Conservation (phyloP, 2,329 filamentous ascomycete genomes). For the Hyphodiscus sp. region DNA sequence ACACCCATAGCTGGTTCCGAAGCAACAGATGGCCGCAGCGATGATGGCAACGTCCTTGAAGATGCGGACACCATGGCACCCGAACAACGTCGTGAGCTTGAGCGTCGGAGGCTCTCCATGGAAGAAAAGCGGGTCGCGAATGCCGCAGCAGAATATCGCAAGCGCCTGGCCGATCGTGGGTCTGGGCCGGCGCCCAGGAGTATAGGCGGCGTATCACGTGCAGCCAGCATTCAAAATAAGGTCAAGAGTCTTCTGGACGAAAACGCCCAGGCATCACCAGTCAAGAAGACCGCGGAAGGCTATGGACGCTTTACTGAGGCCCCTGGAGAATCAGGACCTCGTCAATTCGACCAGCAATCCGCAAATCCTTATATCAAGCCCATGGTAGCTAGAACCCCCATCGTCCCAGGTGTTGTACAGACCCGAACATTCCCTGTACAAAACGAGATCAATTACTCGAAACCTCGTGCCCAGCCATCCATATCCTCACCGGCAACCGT, state of each 20-base stretch:
- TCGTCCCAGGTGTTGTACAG: slow-evolving; percentile 25
- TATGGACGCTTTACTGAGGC: slow-evolving; percentile 78
- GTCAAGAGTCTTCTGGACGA: slow-evolving; percentile 82
- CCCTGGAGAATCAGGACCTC: slow-evolving; percentile 9
- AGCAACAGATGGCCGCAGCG: slow-evolving; percentile 59
- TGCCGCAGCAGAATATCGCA: slow-evolving; percentile 82
- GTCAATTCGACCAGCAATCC: slow-evolving; percentile 13
- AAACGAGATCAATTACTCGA: slow-evolving; percentile 20
- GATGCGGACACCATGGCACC: slow-evolving; percentile 70
- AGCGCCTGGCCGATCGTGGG: slow-evolving; percentile 61
- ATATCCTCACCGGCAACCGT: slow-evolving; percentile 19
- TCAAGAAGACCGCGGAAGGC: slow-evolving; percentile 71
- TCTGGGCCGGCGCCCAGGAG: slow-evolving; percentile 44
- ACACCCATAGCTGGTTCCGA: slow-evolving; percentile 74
- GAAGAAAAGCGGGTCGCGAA: slow-evolving; percentile 87
- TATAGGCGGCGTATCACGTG: slow-evolving; percentile 55
- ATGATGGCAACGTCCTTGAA: slow-evolving; percentile 58
- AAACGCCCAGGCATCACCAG: slow-evolving; percentile 53
- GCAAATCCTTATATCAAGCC: slow-evolving; percentile 25
- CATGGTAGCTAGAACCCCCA: slow-evolving; percentile 40
- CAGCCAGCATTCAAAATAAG: slow-evolving; percentile 84
- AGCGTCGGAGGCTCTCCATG: slow-evolving; percentile 71
- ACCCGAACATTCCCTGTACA: slow-evolving; percentile 17
- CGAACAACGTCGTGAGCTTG: slow-evolving; percentile 84
- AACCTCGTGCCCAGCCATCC: slow-evolving; percentile 18